Conservation (phyloP, 2,329 filamentous ascomycete genomes). For the Colletotrichum paranaense region DNA sequence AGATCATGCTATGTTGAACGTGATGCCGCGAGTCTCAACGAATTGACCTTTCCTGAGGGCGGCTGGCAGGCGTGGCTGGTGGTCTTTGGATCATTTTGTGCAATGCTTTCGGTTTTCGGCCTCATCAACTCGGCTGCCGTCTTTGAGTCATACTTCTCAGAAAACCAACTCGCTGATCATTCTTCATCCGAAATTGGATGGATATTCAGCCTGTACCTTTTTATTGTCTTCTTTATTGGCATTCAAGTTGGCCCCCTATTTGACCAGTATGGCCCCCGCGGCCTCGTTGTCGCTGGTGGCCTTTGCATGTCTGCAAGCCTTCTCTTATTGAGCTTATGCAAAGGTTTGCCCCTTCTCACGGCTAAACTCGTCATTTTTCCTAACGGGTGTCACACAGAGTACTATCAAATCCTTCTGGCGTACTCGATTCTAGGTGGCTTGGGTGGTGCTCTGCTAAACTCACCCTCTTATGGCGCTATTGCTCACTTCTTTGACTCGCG, state of each 20-base stretch:
- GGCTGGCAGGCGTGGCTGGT: slow-evolving; percentile 79
- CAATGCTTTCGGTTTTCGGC: slow-evolving; percentile 76
- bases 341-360: slow-evolving; percentile 48
- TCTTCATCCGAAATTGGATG: slow-evolving; percentile 79
- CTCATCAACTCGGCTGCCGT: slow-evolving; percentile 81
- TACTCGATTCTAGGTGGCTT: slow-evolving; percentile 80
- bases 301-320: slow-evolving; percentile 70
- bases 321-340: slow-evolving; percentile 76
- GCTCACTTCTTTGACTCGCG: slow-evolving; percentile 83
- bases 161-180: slow-evolving; percentile 77
- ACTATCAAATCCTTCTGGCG: slow-evolving; percentile 84
- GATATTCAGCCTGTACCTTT: slow-evolving; percentile 87
- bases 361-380: background rate
- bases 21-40: background rate
- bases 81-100: slow-evolving; percentile 80
- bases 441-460: slow-evolving; percentile 81
- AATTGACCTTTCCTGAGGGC: slow-evolving; percentile 69
- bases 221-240: slow-evolving; percentile 84
- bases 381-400: slow-evolving; percentile 52
- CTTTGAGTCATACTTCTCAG: slow-evolving; percentile 81
- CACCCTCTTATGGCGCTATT: slow-evolving; percentile 78
- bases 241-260: slow-evolving; percentile 87
- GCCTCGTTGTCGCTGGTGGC: slow-evolving; percentile 74
- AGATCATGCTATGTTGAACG: background rate
- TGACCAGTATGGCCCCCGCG: slow-evolving; percentile 77